Base-by-base conservation (phyloP, 495 filamentous ascomycete genomes). In the Talaromyces trachyspermus region DNA sequence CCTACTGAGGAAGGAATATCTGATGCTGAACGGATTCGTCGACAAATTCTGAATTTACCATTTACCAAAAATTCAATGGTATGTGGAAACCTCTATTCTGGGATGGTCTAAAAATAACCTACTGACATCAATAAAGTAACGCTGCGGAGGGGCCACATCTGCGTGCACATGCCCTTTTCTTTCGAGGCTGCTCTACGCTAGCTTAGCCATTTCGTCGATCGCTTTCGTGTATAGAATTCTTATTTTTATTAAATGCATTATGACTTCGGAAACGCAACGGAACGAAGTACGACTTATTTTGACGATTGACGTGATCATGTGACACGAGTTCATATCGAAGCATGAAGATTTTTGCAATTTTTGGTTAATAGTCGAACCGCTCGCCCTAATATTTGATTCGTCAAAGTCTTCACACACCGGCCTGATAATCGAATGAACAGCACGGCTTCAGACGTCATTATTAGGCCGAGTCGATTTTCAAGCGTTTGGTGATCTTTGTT, bases 1-100 rank as follows among this genome's bases (percentile, higher is more conserved):
- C 58, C 68, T 3, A 64, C 59, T 10, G 68, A 69, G 49, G 54
- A 62, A 39, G 68, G 66, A 36, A 56, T 72, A 22, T 65, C 69
- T 2, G 70, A 74, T 52, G 70, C 69, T n/a, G 69, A 74, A 51
- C 63, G 69, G 0, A 72, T 72, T 23, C 63, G 68, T 27, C 63
- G 68, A 47, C 68, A 71, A 56, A 70, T 72, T 35, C 47, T 71
- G 49, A 71, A 65, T 49, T 63, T 66, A 62, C 53, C 66, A 38
- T 62, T 57, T 35, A 58, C 54, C 49, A 61, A 61, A 53, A 54
- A 57, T 42, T 69, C 64, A 40, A 38, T 51, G 55, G 46, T 46
- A 46, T 24, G 27, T 46, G 3, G 6, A 44, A 10, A 6, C 42
- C 6, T 43, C 3, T 43, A 11, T n/a, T 44, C 0, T 11, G 3